A percentile compares a stretch with the other conserved stretches of the same genome.
Evolutionary conservation across 2,329 filamentous ascomycete species (phyloP).

Genomic region (Metarhizium humberi): DNA sequence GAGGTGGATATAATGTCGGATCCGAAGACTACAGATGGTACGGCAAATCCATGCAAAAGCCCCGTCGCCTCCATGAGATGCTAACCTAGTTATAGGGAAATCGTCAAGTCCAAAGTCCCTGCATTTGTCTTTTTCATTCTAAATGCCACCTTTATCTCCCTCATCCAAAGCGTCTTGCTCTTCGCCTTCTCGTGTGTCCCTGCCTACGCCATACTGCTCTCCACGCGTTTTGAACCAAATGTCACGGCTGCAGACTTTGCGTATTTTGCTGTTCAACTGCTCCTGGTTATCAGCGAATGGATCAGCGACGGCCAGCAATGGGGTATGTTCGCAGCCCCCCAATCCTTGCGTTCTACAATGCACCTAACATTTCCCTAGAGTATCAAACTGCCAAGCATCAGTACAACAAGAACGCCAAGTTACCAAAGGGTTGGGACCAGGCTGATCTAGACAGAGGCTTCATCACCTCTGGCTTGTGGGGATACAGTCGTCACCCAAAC

Average conservation of each 20-base stretch:
- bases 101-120: slow-evolving; percentile 59
- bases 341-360: neutral
- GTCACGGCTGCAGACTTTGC: slow-evolving; percentile 35
- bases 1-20: slow-evolving; percentile 79
- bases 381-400: slow-evolving; percentile 74
- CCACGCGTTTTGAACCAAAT: slow-evolving; percentile 51
- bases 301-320: slow-evolving; percentile 91
- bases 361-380: slow-evolving; percentile 28
- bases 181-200: slow-evolving; percentile 66
- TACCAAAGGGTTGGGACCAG: slow-evolving; percentile 54
- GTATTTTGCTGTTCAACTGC: slow-evolving; percentile 37
- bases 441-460: slow-evolving; percentile 87
- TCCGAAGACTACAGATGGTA: slow-evolving; percentile 92
- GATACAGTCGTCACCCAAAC: slow-evolving; percentile 85
- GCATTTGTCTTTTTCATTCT: slow-evolving; percentile 67
- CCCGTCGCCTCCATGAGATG: neutral
- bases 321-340: slow-evolving; percentile 37
- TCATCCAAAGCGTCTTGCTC: slow-evolving; percentile 74
- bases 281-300: slow-evolving; percentile 56
- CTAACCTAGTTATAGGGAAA: slow-evolving; percentile 39
- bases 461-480: slow-evolving; percentile 74
- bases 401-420: slow-evolving; percentile 65
- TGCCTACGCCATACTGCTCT: slow-evolving; percentile 72
- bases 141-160: slow-evolving; percentile 83
- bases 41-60: slow-evolving; percentile 2